These are phyloP conservation scores for Spiromastix sp. DNA, from an alignment of 2,329 filamentous ascomycete genomes.

Conservation along the genomic window DNA sequence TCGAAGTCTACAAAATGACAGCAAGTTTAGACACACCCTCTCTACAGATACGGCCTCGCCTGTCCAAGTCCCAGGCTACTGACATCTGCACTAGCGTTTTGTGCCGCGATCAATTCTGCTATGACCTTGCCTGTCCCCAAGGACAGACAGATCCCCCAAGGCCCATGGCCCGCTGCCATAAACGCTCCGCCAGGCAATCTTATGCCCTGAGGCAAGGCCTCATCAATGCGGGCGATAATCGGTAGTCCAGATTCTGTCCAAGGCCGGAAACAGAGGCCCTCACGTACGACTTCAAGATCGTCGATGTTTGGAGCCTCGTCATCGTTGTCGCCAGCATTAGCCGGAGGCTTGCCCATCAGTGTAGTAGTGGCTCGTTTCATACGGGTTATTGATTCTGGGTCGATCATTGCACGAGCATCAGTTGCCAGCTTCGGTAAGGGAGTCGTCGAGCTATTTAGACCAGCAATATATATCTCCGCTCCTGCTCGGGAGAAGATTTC, in stretches of 20 bases:
- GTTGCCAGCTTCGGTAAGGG: slow-evolving; percentile 48
- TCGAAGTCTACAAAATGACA: no score
- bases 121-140: slow-evolving; percentile 62
- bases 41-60: slow-evolving; percentile 2
- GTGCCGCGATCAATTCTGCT: slow-evolving; percentile 57
- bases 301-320: slow-evolving; percentile 27
- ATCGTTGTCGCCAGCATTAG: slow-evolving; percentile 7
- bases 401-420: slow-evolving; percentile 28
- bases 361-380: slow-evolving; percentile 23
- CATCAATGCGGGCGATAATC: slow-evolving; percentile 47
- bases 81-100: slow-evolving; percentile 49
- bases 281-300: slow-evolving; percentile 52
- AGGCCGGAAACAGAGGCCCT: slow-evolving; percentile 63
- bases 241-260: slow-evolving; percentile 55
- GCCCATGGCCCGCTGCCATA: slow-evolving; percentile 61
- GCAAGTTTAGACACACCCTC: no score
- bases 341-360: slow-evolving; percentile 22
- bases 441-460: slow-evolving; percentile 53
- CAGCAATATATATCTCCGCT: slow-evolving; percentile 63
- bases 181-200: slow-evolving; percentile 53
- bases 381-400: slow-evolving; percentile 28
- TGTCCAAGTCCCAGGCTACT: slow-evolving; percentile 34
- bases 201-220: slow-evolving; percentile 45
- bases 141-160: slow-evolving; percentile 59
- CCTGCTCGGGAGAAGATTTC: slow-evolving; percentile 60